Base-by-base conservation (phyloP, 225 moss, liverwort and hornwort species). In the Sphagnum tenellum region DNA sequence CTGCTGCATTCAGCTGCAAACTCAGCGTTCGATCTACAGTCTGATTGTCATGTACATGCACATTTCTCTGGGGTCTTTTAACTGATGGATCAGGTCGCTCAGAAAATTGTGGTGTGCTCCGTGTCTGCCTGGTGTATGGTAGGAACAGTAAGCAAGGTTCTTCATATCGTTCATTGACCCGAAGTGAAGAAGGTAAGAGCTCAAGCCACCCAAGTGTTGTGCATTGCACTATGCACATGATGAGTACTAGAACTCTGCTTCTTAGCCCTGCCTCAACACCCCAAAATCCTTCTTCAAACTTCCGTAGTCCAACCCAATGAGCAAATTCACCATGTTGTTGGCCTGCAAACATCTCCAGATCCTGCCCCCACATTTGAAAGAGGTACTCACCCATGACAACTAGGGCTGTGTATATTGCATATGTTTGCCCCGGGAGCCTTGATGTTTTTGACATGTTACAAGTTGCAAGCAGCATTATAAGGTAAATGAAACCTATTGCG, bases 401-500 rank as follows among this genome's bases (percentile, higher is more conserved):
- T 47, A 88, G 66, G 45, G 88, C 89, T 48, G 95, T 87, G 68
- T 92, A 96, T 64, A 96, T 71, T 44, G 77, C 86, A 61, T 79
- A 96, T 8, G 88, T 72, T 67, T 90, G 84, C 12, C 86, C 92
- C 59, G 95, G 95, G 64, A 89, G 77, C 54, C 82, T 71, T 60
- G 95, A 96, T 55, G 76, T 77, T 72, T 96, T 96, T 56, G 89
- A 88, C 92, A 96, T 92, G 70, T 92, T 92, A 76, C 83, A 92
- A 4, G 95, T 90, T 56, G 90, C 56, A 54, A 92, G 81, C 50
- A 96, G 77, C 89, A 96, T 92, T 47, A 96, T 69, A 50, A 96
- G 86, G 71, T 96, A 96, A 64, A 96, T 72, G 62, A 96, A 92
- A 56, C 95, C 95, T 5, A 83, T 67, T 47, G 86, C 88, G 71